These are phyloP conservation scores for Gentiana straminea DNA, from an alignment of 257 asterid species.

Conservation along the genomic window DNA sequence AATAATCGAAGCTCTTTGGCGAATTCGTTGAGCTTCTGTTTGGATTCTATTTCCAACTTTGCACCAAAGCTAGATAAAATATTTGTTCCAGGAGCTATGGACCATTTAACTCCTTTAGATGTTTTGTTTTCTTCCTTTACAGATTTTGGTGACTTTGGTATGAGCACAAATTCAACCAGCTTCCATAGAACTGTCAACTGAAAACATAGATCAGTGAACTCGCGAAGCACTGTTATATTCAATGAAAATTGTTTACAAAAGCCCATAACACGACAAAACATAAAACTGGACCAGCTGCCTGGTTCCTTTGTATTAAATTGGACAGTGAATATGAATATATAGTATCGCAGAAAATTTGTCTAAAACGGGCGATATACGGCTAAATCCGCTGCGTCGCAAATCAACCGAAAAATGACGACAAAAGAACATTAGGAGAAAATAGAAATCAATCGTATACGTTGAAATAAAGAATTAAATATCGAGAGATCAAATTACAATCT, in stretches of 20 bases:
- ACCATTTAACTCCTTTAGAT: slow-evolving; percentile 62
- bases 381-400: too few relatives aligned
- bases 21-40: slow-evolving; percentile 77
- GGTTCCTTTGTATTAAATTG: background rate
- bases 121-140: slow-evolving; percentile 42
- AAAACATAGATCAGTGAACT: slow-evolving; percentile 54
- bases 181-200: slow-evolving; percentile 97
- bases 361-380: too few relatives aligned
- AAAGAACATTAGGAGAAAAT: too few relatives aligned
- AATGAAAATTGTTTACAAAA: background rate
- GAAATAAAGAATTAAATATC: too few relatives aligned
- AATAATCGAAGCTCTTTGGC: slow-evolving; percentile 85
- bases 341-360: too few relatives aligned
- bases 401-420: too few relatives aligned
- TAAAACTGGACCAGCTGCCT: background rate
- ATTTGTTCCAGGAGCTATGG: slow-evolving; percentile 73
- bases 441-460: too few relatives aligned
- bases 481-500: too few relatives aligned
- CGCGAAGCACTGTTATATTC: slow-evolving; percentile 21
- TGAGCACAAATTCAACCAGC: slow-evolving; percentile 65
- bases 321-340: background rate
- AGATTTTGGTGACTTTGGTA: slow-evolving; percentile 47
- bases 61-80: slow-evolving; percentile 49
- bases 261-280: background rate
- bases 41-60: slow-evolving; percentile 67